A percentile compares a stretch with the other conserved stretches of the same genome.
Conservation (phyloP, 768 basidiomycete genomes). For the Punctularia strigosozonata region DNA sequence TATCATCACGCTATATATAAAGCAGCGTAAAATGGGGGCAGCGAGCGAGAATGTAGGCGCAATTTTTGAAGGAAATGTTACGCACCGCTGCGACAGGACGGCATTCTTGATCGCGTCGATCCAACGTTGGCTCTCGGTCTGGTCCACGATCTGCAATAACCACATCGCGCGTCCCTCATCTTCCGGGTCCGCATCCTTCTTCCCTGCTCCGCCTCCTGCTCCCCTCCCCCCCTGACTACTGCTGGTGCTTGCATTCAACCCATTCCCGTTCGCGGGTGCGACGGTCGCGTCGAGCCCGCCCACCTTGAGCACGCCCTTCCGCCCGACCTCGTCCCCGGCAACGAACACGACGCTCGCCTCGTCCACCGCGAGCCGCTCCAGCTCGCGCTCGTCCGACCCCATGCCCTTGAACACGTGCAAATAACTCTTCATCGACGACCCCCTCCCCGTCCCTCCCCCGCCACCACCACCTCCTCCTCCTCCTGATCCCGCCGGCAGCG, state of each 20-base stretch:
- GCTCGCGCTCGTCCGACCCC: slow-evolving; percentile 47
- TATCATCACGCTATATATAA: slow-evolving; percentile 3
- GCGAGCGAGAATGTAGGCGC: too few species aligned
- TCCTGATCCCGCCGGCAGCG: too few species aligned
- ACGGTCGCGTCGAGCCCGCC: slow-evolving; percentile 52
- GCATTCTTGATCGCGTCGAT: slow-evolving; percentile 62
- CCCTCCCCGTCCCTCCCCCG: too few species aligned
- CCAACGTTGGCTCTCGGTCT: slow-evolving; percentile 60
- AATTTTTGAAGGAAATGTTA: too few species aligned
- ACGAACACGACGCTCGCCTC: slow-evolving; percentile 70
- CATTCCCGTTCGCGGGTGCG: too few species aligned
- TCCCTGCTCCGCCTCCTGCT: slow-evolving; percentile 35
- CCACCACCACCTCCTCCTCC: too few species aligned
- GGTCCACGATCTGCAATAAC: slow-evolving; percentile 56
- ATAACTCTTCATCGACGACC: too few species aligned
- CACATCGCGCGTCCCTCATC: slow-evolving; percentile 50
- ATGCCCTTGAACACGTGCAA: slow-evolving; percentile 66
- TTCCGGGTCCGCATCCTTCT: slow-evolving; percentile 20
- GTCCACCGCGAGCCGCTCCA: slow-evolving; percentile 67
- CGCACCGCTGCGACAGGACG: slow-evolving; percentile 60
- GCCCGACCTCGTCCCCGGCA: slow-evolving; percentile 40
- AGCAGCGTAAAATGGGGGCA: neutral
- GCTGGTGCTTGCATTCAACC: too few species aligned
- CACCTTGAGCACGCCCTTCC: slow-evolving; percentile 49
- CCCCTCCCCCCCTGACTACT: too few species aligned